phyloP scores from a whole-genome alignment of 164 flowering plant genomes.

The Euptelea pleiosperma region DNA sequence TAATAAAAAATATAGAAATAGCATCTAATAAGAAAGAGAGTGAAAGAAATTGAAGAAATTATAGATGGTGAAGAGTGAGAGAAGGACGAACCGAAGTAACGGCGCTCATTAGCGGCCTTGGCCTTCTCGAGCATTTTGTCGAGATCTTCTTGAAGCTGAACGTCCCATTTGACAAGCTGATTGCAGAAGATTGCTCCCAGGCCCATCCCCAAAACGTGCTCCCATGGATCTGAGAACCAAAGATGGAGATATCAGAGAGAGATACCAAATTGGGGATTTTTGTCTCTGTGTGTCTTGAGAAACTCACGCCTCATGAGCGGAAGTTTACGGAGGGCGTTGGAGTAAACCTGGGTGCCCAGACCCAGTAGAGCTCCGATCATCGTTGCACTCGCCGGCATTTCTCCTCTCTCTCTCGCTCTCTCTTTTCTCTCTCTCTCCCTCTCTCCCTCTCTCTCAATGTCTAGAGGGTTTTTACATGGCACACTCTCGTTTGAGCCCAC shows the following conservation, averaged over 20 bases:
- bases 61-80: neutral
- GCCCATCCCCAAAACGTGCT: conserved; percentile 89
- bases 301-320: conserved; percentile 87
- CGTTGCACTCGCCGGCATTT: conserved; percentile 67
- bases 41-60: too few relatives aligned
- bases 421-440: neutral
- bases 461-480: too few relatives aligned
- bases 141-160: conserved; percentile 73
- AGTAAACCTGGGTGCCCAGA: conserved; percentile 87
- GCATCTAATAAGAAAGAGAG: too few relatives aligned
- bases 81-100: conserved; percentile 57
- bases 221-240: conserved; percentile 84
- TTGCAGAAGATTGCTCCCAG: conserved; percentile 71
- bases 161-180: conserved; percentile 92
- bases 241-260: neutral
- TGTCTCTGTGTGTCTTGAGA: too few relatives aligned
- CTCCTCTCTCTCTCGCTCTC: conserved; percentile 2
- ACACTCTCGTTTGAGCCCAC: too few relatives aligned
- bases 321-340: conserved; percentile 93
- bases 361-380: conserved; percentile 82
- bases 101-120: conserved; percentile 88
- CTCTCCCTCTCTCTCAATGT: too few relatives aligned
- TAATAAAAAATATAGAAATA: too few relatives aligned
- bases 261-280: neutral
- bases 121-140: conserved; percentile 89